Percentiles rank a stretch among this genome's conserved stretches.
These are phyloP conservation scores for Haematococcus sp. DNA, from an alignment of 139 green algal genomes.

Conservation along the genomic window DNA sequence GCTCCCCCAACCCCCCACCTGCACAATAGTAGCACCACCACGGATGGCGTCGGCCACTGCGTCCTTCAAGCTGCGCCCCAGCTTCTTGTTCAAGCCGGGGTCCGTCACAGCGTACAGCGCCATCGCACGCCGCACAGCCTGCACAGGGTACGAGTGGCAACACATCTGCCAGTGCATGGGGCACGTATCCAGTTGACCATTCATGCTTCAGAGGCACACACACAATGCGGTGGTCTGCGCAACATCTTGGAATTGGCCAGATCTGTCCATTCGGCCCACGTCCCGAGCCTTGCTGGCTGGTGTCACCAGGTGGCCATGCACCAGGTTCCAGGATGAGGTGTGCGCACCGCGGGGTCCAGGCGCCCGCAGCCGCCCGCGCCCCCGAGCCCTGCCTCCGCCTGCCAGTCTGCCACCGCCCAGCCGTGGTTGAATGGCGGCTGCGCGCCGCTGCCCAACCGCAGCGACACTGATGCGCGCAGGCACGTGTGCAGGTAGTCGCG, in stretches of 20 bases:
- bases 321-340: too few species aligned
- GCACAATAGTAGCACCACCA: conserved; percentile 79
- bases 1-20: too few species aligned
- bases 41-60: conserved; percentile 62
- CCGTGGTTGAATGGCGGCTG: conserved; percentile 82
- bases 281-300: neutral
- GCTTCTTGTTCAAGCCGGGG: conserved; percentile 53
- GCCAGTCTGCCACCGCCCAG: conserved; percentile 21
- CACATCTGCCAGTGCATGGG: neutral
- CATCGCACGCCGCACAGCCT: conserved; percentile 40
- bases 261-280: too few species aligned
- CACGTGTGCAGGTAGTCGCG: conserved; percentile 68
- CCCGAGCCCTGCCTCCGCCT: neutral
- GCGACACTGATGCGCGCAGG: conserved; percentile 35
- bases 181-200: neutral
- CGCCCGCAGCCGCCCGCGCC: too few species aligned
- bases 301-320: neutral
- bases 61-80: conserved; percentile 34
- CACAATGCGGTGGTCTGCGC: too few species aligned
- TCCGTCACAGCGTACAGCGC: conserved; percentile 85
- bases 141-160: neutral
- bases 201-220: too few species aligned
- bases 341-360: too few species aligned
- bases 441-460: conserved; percentile 66
- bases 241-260: too few species aligned